Base-by-base conservation (phyloP, 192 early-diverging fungal species). In the Coemansia sp. region DNA sequence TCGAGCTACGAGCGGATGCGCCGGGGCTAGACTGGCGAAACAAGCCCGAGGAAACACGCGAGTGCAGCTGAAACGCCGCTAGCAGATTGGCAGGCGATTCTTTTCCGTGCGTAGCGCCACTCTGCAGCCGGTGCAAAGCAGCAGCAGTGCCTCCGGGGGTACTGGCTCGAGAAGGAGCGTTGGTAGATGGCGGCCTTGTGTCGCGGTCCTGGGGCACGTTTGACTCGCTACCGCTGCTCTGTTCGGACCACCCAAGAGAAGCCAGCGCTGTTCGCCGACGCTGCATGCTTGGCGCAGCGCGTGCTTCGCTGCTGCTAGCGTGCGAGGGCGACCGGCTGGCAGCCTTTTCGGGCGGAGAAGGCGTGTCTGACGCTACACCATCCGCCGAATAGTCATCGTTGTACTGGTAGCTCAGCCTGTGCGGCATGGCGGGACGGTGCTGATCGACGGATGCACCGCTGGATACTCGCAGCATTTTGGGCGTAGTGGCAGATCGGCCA, bases 1-100 rank as follows among this genome's bases (percentile, higher is more conserved):
- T 55, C 24, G 72, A 67, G 60, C 72, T 74, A 43, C 65, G 64
- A 14, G 72, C 58, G 11, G 72, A 74, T 0, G 50, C 25, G 4
- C 39, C 53, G 2, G 62, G 20, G 32, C 50, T 62, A 10, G 54
- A 15, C 46, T 73, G 58, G 14, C 50, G 25, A 32, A 66, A 53
- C 34, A 57, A 46, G 15, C 50, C 55, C 9, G 70, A 45, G 32
- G 55, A 50, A 15, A 57, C 48, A 14, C 56, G 58, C 22, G 63
- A 39, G 3, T 47, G 64, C 15, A 63, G 35, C 32, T 67, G 59
- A 28, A 58, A 55, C 8, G 64, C 49, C 9, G 72, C 67, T 17
- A 67, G 36, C 36, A 74, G 32, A 35, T 55, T 60, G 17, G 62
- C 39, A 6, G 63, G 59, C 17, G 53, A 62, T 25, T 67, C 55